Evolutionary conservation across 2,329 filamentous ascomycete genomes (phyloP), one percentile per base, ranked within the genome.

Genomic region (Botrytis elliptica): DNA sequence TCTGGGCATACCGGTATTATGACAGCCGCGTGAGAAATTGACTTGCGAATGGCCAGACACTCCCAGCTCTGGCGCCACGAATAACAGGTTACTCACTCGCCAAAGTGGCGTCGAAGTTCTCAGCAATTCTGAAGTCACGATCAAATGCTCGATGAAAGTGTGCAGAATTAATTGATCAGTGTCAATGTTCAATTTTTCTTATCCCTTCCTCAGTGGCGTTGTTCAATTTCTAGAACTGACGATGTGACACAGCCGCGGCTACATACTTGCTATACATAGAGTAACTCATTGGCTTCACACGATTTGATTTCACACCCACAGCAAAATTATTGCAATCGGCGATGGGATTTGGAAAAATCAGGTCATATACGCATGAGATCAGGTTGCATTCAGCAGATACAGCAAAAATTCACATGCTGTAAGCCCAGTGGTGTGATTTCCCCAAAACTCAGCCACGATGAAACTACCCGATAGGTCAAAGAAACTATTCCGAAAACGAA

Each of bases 341-440:
- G 22, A 52, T 67, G 33, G 5, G 5, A 33, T 38, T 9, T 14
- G 7, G 20, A 44, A 33, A 38, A 52, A 67, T 57, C 64, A 52
- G 44, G 64, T 7, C 22, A 67, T 40, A 67, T 12, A 22, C 38
- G 44, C 44, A 67, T 67, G 18, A 29, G 52, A 52, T 6, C 22
- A 52, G 33, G 44, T 40, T 38, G 46, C 33, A 40, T 67, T 36
- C 2, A 67, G 22, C 22, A 52, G 64, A 22, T 22, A 18, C 46
- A 40, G 22, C 33, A 52, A 67, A 52, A 38, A 46, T 22, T 38
- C 36, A 52, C 44, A 25, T 52, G 44, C 44, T 40, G 64, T 38
- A 67, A 52, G 64, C 33, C 44, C 64, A 40, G 44, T 67, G 64
- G 64, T 67, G 44, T 67, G 44, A 67, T 67, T 38, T n/a, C 44